A percentile compares a stretch with the other conserved stretches of the same genome.
These are phyloP conservation scores for Colletotrichum lupini DNA, from an alignment of 2,329 filamentous ascomycete genomes.

Conservation along the genomic window DNA sequence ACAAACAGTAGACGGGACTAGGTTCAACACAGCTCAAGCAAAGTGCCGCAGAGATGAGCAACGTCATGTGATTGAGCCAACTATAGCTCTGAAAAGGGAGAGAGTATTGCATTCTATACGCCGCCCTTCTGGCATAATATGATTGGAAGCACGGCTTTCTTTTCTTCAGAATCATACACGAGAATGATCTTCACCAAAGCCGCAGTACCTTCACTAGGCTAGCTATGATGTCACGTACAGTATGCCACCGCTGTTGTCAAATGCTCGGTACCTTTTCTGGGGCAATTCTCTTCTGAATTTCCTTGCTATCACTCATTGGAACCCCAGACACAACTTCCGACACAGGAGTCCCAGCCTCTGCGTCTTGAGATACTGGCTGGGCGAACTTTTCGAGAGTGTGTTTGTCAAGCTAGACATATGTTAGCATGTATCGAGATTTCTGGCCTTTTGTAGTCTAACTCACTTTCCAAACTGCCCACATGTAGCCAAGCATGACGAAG, in stretches of 20 bases:
- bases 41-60: too few relatives aligned
- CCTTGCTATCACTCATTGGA: background rate
- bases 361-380: background rate
- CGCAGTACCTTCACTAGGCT: background rate
- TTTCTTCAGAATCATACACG: background rate
- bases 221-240: background rate
- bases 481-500: conserved; percentile 31
- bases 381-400: background rate
- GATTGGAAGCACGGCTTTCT: too few relatives aligned
- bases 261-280: background rate
- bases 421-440: background rate
- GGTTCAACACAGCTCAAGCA: too few relatives aligned
- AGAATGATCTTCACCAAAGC: background rate
- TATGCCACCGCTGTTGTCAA: background rate
- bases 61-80: too few relatives aligned
- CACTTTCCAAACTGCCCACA: conserved; percentile 30
- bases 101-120: too few relatives aligned
- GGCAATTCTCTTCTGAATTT: background rate
- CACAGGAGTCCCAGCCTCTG: background rate
- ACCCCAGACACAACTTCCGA: background rate
- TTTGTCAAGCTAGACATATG: background rate
- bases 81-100: too few relatives aligned
- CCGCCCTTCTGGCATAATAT: too few relatives aligned
- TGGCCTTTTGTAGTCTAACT: background rate
- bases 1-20: too few relatives aligned